Evolutionary conservation across 768 basidiomycete species (phyloP), one percentile per base, ranked within the genome.

Genomic region (Imleria badia): DNA sequence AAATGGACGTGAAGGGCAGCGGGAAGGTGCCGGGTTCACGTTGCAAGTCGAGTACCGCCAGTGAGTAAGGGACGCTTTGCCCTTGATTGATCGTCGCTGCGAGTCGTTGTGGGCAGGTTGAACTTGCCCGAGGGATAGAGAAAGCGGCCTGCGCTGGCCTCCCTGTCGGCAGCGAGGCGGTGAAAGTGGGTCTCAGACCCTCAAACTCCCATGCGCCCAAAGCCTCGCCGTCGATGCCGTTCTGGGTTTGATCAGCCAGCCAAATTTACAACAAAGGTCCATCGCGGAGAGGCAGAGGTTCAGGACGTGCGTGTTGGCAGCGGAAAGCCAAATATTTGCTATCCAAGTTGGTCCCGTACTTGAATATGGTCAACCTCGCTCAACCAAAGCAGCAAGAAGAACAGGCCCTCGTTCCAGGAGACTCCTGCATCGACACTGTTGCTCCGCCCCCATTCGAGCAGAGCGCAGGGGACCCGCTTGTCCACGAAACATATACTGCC

Each of bases 361-460:
- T 20, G 20, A 36, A 33, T 5, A 60, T 63, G 61, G 29, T 31
- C 39, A 45, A 13, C 43, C 31, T 57, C 31, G 31, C 50, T 30
- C 47, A 42, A 14, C 51, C 43, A 36, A 56, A 62, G 35, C 53
- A 51, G 30, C 45, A 9, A 31, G 52, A 52, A 40, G 52, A 52
- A 40, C 34, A 31, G 13, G 4, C 20, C 9, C 17, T 22, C 13
- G 2, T 29, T 31, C 31, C 13, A 13, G 41, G 15, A 23, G 46
- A 51, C 22, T 0, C 51, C 5, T 54, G 31, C 13, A 29, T 35
- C 17, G 19, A 17, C 3, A 8, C 17, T 15, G 34, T 31, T 11
- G 31, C 59, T 22, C 70, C 68, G 6, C 68, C 68, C 36, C 29
- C 68, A 14, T 72, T 72, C 13, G 63, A 70, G 33, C 61, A 68